Base-by-base conservation (phyloP, 371 early-diverging fungal species). In the Mucor indicus region DNA sequence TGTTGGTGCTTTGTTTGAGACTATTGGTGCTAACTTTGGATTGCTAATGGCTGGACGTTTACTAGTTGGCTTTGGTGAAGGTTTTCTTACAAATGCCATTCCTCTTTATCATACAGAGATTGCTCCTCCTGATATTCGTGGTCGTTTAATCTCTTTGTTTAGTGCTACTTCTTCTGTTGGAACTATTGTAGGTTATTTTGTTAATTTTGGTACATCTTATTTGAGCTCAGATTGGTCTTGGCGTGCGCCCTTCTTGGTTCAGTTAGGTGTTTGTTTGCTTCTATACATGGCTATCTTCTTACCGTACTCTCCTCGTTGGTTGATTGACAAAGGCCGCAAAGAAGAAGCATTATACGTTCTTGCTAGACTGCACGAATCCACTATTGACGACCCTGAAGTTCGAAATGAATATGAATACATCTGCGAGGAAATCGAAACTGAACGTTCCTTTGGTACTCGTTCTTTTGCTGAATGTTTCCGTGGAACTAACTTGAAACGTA, bases 61-160 rank as follows among this genome's bases (percentile, higher is more conserved):
- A 8, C 50, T 69, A 30, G 64, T 55, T 44, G 77, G 77, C 24
- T 51, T 72, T 27, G 76, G 76, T 31, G 60, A 65, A 51, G 75
- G 75, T 24, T 57, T 72, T 20, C 50, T 75, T 48, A 65, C 63
- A 16, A 66, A 67, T 45, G 66, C 58, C 1, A 65, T 72, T 38
- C 67, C 67, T 32, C 38, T 70, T 12, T 62, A 75, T 27, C 76
- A 69, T 38, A 69, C 72, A 33, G 76, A 72, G 39, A 75, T 95
- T n/a, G 86, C 96, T 13, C 89, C 95, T 23, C 75, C 89, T 20
- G 75, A 82, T 36, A 72, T 76, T 22, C 77, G 77, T 56, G 77
- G 77, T 30, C 60, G 77, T 23, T 40, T 76, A 16, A 72, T 76
- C 24, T 64, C 62, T 36, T 47, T 76, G 13, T 72, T 66, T 33